Percentiles rank a stretch among this genome's conserved stretches.
Conservation (phyloP, 1,284 basidiomycete species). For the Fomitiporia mediterranea region DNA sequence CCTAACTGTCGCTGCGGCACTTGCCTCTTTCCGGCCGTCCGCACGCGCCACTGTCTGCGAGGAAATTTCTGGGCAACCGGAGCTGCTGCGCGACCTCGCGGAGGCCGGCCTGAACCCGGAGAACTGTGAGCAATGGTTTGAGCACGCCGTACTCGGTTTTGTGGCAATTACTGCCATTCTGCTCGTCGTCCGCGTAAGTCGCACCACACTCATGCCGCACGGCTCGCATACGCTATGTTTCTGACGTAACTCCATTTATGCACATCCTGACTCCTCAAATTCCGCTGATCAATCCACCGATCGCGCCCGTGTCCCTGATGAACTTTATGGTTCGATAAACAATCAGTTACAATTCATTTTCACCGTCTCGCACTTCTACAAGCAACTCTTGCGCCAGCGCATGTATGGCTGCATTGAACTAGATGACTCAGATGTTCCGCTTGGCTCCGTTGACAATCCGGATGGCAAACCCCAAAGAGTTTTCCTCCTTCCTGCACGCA, state of each 20-base stretch:
- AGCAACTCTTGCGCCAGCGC: conserved; percentile 41
- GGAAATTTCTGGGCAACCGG: conserved; percentile 65
- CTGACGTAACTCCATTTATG: conserved; percentile 6
- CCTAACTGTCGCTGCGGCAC: conserved; percentile 49
- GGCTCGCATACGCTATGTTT: conserved; percentile 5
- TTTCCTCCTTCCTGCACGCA: conserved; percentile 45
- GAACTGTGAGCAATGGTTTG: conserved; percentile 75
- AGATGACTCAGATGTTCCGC: conserved; percentile 11
- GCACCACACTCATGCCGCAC: conserved; percentile 3
- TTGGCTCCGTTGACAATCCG: conserved; percentile 23
- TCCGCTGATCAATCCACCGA: neutral
- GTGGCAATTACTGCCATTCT: conserved; percentile 55
- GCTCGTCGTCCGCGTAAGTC: conserved; percentile 58
- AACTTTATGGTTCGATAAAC: neutral
- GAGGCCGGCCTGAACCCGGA: conserved; percentile 70
- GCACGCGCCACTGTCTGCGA: conserved; percentile 62
- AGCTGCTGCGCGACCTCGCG: conserved; percentile 62
- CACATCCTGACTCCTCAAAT: neutral
- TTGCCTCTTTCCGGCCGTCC: conserved; percentile 50
- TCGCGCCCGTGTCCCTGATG: neutral
- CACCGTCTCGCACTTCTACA: conserved; percentile 60
- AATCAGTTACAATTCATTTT: conserved; percentile 68
- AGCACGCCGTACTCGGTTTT: conserved; percentile 53
- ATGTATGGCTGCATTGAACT: conserved; percentile 27
- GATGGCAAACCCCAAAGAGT: conserved; percentile 43